phyloP scores from a whole-genome alignment of 257 asterid species.

The Solanum piurae region DNA sequence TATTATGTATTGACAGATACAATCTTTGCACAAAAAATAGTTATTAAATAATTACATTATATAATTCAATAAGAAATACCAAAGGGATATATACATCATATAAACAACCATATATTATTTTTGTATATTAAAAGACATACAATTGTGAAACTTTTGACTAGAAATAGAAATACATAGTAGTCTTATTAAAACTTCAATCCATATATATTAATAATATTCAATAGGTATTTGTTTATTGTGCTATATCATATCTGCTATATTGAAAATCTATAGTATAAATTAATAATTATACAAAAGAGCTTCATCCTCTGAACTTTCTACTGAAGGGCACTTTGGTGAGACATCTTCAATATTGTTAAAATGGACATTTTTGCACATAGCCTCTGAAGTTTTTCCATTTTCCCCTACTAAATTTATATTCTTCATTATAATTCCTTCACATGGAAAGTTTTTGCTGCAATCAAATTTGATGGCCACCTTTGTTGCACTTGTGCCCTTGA shows the following conservation, averaged over 20 bases:
- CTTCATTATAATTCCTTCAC: constrained; percentile 46
- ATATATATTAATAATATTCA: not conserved
- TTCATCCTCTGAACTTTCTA: not conserved
- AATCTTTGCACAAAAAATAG: not conserved
- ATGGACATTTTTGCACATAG: constrained; percentile 44
- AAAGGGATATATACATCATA: not conserved
- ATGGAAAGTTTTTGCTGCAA: constrained; percentile 53
- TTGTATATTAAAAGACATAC: not conserved
- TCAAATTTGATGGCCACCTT: constrained; percentile 36
- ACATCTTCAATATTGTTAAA: constrained; percentile 22
- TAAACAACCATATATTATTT: not conserved
- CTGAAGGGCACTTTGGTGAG: constrained; percentile 42
- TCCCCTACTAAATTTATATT: constrained; percentile 33
- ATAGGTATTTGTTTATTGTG: not conserved
- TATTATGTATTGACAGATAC: not conserved
- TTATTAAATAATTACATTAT: not conserved
- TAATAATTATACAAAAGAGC: not conserved
- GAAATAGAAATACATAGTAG: not conserved
- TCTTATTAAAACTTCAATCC: not conserved
- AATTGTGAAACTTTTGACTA: not conserved
- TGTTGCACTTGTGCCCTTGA: constrained; percentile 57
- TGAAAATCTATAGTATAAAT: not conserved
- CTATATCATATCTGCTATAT: not conserved
- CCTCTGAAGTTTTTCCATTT: constrained; percentile 17
- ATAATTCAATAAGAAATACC: not conserved